A percentile compares a stretch with the other conserved stretches of the same genome.
These are phyloP conservation scores for Hypoxylon trugodes DNA, from an alignment of 495 filamentous ascomycete genomes.

Conservation along the genomic window DNA sequence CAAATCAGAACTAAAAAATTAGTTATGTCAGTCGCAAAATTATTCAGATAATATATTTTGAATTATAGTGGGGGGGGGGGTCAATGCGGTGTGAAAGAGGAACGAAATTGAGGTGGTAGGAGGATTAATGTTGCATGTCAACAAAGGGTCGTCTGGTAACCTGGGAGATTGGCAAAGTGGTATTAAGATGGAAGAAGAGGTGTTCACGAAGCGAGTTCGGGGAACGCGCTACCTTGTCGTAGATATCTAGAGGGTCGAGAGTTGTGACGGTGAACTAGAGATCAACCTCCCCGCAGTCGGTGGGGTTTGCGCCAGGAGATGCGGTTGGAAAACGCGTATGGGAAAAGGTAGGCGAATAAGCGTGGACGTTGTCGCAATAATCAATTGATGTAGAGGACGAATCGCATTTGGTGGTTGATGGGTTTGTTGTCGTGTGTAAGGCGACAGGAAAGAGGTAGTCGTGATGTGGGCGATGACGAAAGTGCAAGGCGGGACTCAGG, in stretches of 20 bases:
- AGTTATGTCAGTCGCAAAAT: constrained; percentile 12
- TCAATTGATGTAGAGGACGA: constrained; percentile 38
- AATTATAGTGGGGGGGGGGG: constrained; percentile 26
- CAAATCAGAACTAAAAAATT: constrained; percentile 22
- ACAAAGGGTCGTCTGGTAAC: neutral
- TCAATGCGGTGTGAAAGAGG: constrained; percentile 30
- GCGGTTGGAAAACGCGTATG: constrained; percentile 41
- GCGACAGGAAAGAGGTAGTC: constrained; percentile 29
- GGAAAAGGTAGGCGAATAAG: constrained; percentile 19
- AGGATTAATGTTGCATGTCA: constrained; percentile 8
- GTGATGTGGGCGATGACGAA: constrained; percentile 41
- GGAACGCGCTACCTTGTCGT: constrained; percentile 26
- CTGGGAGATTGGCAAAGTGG: neutral
- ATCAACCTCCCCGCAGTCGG: constrained; percentile 43
- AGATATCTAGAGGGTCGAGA: constrained; percentile 11
- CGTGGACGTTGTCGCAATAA: constrained; percentile 34
- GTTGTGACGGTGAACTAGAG: constrained; percentile 38
- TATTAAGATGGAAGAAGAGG: neutral
- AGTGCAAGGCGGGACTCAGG: constrained; percentile 39
- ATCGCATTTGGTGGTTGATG: constrained; percentile 31
- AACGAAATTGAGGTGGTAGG: constrained; percentile 2
- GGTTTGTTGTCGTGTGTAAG: constrained; percentile 33
- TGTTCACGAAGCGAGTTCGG: constrained; percentile 10
- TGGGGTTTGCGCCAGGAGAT: constrained; percentile 48
- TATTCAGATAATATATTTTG: constrained; percentile 4